A percentile compares a stretch with the other conserved stretches of the same genome.
Evolutionary conservation across 2,329 filamentous ascomycete genomes (phyloP).

Genomic region (Penicillium brasilianum): DNA sequence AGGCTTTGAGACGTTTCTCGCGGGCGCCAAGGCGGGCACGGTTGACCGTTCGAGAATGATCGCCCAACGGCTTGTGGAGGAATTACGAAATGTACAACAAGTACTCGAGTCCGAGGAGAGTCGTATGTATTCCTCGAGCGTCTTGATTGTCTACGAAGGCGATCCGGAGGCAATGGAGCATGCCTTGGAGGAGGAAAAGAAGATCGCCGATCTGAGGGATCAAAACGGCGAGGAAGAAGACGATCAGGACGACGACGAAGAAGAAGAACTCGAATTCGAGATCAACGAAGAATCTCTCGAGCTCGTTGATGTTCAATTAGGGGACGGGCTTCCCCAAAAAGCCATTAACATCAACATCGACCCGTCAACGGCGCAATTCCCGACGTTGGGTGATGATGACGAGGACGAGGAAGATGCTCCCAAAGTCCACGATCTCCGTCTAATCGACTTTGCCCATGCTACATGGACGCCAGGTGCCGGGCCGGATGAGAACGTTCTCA

Average conservation of each 20-base stretch:
- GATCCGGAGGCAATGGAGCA: conserved; percentile 61
- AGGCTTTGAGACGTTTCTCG: conserved; percentile 64
- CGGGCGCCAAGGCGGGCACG: conserved; percentile 48
- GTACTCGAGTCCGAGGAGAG: conserved; percentile 63
- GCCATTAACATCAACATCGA: conserved; percentile 44
- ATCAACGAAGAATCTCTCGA: conserved; percentile 39
- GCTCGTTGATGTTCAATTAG: conserved; percentile 38
- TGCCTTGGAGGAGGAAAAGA: conserved; percentile 52
- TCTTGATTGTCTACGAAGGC: conserved; percentile 70
- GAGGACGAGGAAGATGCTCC: conserved; percentile 61
- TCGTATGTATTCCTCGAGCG: conserved; percentile 69
- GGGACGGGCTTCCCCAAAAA: conserved; percentile 36
- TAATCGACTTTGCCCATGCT: conserved; percentile 98
- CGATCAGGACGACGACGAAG: conserved; percentile 36
- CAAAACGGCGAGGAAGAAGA: conserved; percentile 41
- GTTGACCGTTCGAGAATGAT: conserved; percentile 52
- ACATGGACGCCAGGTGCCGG: conserved; percentile 79
- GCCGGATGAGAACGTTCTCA: conserved; percentile 81
- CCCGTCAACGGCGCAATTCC: conserved; percentile 46
- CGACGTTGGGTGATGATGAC: conserved; percentile 56
- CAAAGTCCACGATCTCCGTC: conserved; percentile 76
- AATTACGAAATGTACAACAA: conserved; percentile 52
- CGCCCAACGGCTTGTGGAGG: conserved; percentile 46
- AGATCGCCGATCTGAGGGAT: conserved; percentile 33
- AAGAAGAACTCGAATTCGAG: conserved; percentile 38